Percentiles rank a stretch among this genome's conserved stretches.
phyloP scores from a whole-genome alignment of 129 eudicot genomes.

The Scalesia atractyloides region DNA sequence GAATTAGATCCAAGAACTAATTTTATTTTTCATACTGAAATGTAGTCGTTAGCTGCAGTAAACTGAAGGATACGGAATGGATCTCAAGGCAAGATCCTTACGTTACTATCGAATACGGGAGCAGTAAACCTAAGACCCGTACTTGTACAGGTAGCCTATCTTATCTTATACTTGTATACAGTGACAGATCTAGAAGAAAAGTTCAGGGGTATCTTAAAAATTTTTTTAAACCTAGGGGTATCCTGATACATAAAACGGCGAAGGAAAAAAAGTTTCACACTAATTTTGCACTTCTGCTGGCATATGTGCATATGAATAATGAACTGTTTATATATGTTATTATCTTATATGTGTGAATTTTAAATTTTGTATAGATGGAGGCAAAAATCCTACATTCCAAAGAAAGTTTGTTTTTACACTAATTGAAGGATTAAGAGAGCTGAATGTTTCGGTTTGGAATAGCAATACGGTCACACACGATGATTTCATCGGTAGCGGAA shows the following conservation, averaged over 20 bases:
- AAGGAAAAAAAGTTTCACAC: too few relatives aligned
- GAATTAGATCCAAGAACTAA: too few relatives aligned
- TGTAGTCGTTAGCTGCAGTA: slow-evolving; percentile 69
- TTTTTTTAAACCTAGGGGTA: too few relatives aligned
- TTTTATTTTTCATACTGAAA: background rate
- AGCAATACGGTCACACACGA: slow-evolving; percentile 77
- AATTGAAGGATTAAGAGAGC: slow-evolving; percentile 78
- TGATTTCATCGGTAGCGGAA: slow-evolving; percentile 90
- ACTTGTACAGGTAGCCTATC: slow-evolving; percentile 68
- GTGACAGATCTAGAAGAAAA: too few relatives aligned
- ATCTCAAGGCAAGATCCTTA: slow-evolving; percentile 94
- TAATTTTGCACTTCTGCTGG: too few relatives aligned
- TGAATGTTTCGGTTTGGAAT: slow-evolving; percentile 77
- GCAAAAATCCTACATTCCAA: slow-evolving; percentile 87
- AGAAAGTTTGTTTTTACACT: slow-evolving; percentile 75
- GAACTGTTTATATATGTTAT: background rate
- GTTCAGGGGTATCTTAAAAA: too few relatives aligned
- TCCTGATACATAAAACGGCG: too few relatives aligned
- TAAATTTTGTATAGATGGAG: slow-evolving; percentile 63
- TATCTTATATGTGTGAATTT: background rate
- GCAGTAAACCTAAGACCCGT: slow-evolving; percentile 60
- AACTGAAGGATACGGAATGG: slow-evolving; percentile 92
- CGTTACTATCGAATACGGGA: slow-evolving; percentile 72
- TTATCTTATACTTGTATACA: background rate
- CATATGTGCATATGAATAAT: background rate